Evolutionary conservation across 352 stramenopile genomes (phyloP).

Genomic region (Phytopythium montanum): DNA sequence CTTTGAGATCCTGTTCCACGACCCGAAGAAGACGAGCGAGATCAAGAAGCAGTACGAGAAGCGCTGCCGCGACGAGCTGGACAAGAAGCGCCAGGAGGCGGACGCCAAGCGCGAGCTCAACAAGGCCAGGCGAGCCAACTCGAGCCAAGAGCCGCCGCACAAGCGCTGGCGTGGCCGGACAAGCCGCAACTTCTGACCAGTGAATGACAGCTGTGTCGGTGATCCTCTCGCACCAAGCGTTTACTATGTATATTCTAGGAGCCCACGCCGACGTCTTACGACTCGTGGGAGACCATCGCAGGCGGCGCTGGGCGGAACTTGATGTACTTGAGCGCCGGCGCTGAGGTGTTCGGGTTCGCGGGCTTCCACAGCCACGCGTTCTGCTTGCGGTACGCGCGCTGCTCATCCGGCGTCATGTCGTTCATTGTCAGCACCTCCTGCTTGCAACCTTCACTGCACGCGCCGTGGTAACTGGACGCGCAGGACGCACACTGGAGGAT

Average conservation of each 20-base stretch:
- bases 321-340: constrained; percentile 35
- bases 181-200: constrained; percentile 30
- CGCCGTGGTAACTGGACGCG: constrained; percentile 22
- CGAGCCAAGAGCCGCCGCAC: constrained; percentile 32
- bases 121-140: constrained; percentile 21
- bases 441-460: constrained; percentile 22
- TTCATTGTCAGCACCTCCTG: constrained; percentile 35
- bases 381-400: constrained; percentile 53
- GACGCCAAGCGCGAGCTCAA: constrained; percentile 18
- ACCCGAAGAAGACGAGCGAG: constrained; percentile 62
- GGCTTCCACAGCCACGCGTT: constrained; percentile 51
- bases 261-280: constrained; percentile 4
- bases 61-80: constrained; percentile 48
- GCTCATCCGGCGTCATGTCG: constrained; percentile 23
- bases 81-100: constrained; percentile 38
- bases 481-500: constrained; percentile 52
- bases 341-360: constrained; percentile 46
- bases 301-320: constrained; percentile 42
- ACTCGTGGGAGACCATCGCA: constrained; percentile 9
- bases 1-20: constrained; percentile 67
- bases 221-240: not conserved
- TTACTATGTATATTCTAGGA: not conserved
- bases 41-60: constrained; percentile 62
- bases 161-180: constrained; percentile 62
- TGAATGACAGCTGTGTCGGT: not conserved